Base-by-base conservation (phyloP, 371 early-diverging fungal genomes). In the Mortierella sp. region DNA sequence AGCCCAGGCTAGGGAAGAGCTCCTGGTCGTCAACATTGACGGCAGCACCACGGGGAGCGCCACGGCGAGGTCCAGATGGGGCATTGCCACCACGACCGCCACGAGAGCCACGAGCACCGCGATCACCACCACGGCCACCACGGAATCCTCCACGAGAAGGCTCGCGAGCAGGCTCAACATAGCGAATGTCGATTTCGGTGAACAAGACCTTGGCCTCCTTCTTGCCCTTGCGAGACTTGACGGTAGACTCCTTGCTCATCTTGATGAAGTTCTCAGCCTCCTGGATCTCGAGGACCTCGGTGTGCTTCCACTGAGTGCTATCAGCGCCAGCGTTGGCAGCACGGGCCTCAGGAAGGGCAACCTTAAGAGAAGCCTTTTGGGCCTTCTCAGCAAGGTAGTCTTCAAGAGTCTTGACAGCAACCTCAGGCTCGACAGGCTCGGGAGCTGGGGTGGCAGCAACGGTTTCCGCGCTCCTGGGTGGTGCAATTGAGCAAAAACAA, bases 301-400 rank as follows among this genome's bases (percentile, higher is more conserved):
- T 82, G 82, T 88, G 86, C 86, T 90, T 90, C 91, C 92, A 94
- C 80, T 93, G 85, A 59, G 82, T 51, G 37, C 91, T 89, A 52
- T 92, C 94, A 60, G 80, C 81, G 39, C 94, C 94, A 70, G 93
- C 93, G 88, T 93, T 93, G 72, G 94, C 89, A 81, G 89, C 85
- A 66, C 95, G 90, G 58, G 82, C 82, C 72, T 87, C 87, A 41
- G 88, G 88, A 37, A 86, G 86, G 22, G 79, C 66, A 29, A 78
- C n/a, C 49, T 68, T 65, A 31, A 80, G 7, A 34, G 34, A 57
- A 61, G 74, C 76, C 67, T 86, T 88, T 83, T 82, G 80, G 44
- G 87, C 85, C 84, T 85, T 81, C 72, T 90, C 93, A 54, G 89
- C 87, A 52, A 88, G 72, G 90, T 88, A 95, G 62, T 95, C 88